Base-by-base conservation (phyloP, 2,329 filamentous ascomycete genomes). In the Fusarium sp. region DNA sequence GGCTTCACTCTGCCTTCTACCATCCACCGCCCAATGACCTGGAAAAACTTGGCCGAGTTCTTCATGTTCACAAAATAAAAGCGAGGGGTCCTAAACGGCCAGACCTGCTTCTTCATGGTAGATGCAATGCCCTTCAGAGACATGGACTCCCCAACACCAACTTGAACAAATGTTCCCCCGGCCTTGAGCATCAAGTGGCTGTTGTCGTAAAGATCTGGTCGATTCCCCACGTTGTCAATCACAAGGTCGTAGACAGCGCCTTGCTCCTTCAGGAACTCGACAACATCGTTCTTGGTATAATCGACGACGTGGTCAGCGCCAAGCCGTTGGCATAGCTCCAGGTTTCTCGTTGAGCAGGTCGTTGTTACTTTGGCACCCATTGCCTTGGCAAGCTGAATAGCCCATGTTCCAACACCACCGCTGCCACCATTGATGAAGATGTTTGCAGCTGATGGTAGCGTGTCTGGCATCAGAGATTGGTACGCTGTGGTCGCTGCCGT, bases 61-160 rank as follows among this genome's bases (percentile, higher is more conserved):
- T 67, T 63, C 52, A 69, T 69, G 13, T 69, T 67, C 18, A 69
- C 52, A 25, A 69, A 69, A n/a, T 63, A 63, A 20, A 59, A 54
- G 6, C 56, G 14, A 20, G 31, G n/a, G 6, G 27, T 22, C 2
- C 58, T 59, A n/a, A 56, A 25, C 2, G 58, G 40, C 35, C 58
- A 40, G 1, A 69, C 22, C 7, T 40, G 60, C 29, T 56, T 69
- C 6, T 25, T 63, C 3, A 69, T 8, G 1, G 27, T 36, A 11
- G 60, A 58, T 14, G 33, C 40, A 2, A 63, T 27, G 29, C 29
- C 20, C 42, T 1, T 6, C 7, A 33, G 14, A 18, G 54, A 20
- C 54, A 57, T 57, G 5, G 54, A 47, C 8, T 47, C 42, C 13
- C 42, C 42, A 5, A 47, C 42, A 16, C 42, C 42, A 25, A 47